Percentiles rank a stretch among this genome's conserved stretches.
Evolutionary conservation across 2,329 filamentous ascomycete species (phyloP).

Genomic region (Elsinoe fawcettii): DNA sequence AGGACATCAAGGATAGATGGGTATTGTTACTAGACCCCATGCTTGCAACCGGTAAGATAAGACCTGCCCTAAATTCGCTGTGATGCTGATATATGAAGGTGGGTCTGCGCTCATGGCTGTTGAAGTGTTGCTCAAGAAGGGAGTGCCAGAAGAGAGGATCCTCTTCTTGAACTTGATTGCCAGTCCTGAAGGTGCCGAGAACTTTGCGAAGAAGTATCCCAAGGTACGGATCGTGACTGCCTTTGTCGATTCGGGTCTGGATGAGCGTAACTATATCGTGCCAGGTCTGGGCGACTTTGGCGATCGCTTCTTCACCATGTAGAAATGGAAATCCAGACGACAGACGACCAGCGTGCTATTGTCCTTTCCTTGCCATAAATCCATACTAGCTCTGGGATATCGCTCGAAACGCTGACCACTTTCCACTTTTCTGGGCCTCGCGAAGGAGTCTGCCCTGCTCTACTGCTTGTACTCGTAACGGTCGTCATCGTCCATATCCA

Average conservation of each 20-base stretch:
- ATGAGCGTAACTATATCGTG: constrained; percentile 98
- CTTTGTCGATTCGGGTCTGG: constrained; percentile 91
- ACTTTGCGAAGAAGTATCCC: constrained; percentile 83
- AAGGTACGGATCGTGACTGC: constrained; percentile 87
- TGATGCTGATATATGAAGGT: constrained; percentile 43
- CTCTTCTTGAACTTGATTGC: constrained; percentile 95
- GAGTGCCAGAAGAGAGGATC: constrained; percentile 90
- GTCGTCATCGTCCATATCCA: not conserved
- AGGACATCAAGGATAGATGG: constrained; percentile 88
- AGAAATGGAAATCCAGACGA: constrained; percentile 19
- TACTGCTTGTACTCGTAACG: not conserved
- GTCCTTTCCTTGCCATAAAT: not conserved
- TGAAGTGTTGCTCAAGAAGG: constrained; percentile 79
- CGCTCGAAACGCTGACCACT: no score
- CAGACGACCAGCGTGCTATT: not conserved
- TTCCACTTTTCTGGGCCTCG: not conserved
- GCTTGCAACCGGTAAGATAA: constrained; percentile 77
- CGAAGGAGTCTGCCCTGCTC: not conserved
- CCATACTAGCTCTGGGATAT: no score
- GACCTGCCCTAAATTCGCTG: constrained; percentile 17
- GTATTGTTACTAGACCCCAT: constrained; percentile 94
- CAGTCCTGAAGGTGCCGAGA: constrained; percentile 85
- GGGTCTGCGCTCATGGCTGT: constrained; percentile 97
- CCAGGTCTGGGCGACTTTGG: constrained; percentile 93
- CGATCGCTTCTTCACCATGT: constrained; percentile 91